Base-by-base conservation (phyloP, 2,329 filamentous ascomycete species). In the Penicillium verrucosum region DNA sequence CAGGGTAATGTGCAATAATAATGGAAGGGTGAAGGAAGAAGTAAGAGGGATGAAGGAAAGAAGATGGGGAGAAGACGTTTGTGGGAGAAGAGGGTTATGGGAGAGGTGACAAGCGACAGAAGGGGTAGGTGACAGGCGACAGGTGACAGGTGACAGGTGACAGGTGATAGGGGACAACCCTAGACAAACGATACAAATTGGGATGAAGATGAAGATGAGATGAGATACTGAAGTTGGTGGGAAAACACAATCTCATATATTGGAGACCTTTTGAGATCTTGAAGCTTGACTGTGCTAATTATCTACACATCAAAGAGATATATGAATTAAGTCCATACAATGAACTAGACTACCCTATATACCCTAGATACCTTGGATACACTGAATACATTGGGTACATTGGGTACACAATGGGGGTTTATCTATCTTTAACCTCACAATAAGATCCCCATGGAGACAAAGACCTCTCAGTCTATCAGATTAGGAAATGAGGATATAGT, bases 1-100 rank as follows among this genome's bases (percentile, higher is more conserved):
- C 41, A 48, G 8, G 45, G n/a, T n/a, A 37, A 27, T 51, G 48
- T 27, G 30, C 18, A 47, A 47, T 46, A 47, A 47, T 7, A 47
- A 45, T 51, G 12, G 30, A 32, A 11, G 36, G 41, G 40, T 38
- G 38, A 37, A 32, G 43, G 45, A 37, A 56, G 36, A 51, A 41
- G 51, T 51, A 60, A 41, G 54, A 46, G 52, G 42, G 29, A 57
- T 51, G 46, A 53, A 48, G 51, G 56, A 40, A 27, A 59, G 32
- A 53, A 44, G 48, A 43, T 47, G 27, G 27, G 51, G 51, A 60
- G 57, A 37, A 36, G 16, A 51, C n/a, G 38, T 18, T 27, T 36
- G 40, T 51, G 27, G 37, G 48, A 54, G 40, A 44, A 43, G 36
- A 25, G 14, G 23, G 14, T 23, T 23, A 34, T 40, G 34, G 27